Evolutionary conservation across 257 asterid species (phyloP), one percentile per base, ranked within the genome.

Genomic region (Capsicum pubescens): DNA sequence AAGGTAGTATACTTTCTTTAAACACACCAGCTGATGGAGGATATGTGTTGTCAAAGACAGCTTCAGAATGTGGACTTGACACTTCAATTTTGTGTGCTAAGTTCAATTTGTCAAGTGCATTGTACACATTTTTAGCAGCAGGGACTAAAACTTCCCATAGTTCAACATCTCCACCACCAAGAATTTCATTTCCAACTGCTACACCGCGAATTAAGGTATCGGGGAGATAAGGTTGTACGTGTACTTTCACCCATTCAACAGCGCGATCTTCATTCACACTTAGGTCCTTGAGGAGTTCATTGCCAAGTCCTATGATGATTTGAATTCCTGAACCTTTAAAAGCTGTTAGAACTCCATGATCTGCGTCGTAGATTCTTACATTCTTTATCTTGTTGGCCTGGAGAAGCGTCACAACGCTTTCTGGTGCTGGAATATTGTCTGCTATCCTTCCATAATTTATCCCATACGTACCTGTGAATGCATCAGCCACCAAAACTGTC

Each of bases 61-160:
- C 98, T 82, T 91, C 95, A 0, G 98, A 95, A 66, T 95, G 98
- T 1, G 98, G 98, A 85, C 96, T 95, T 0, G 99, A 92, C 69
- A 95, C 97, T 90, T 95, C 92, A 12, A 95, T 88, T 59, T 84
- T 74, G 17, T 84, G 54, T 0, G 92, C 46, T 0, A 95, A 86
- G 5, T 72, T 77, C 36, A 93, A 83, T 54, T 85, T 87, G 0
- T 83, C 81, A 12, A 92, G 97, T 86, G 98, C 98, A 13, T 57
- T 70, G 78, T 95, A 89, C 61, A 95, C 97, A 86, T 92, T 95
- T 67, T 84, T 89, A 42, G 90, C 97, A 0, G 98, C 98, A 0
- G 98, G 97, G 12, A 93, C 92, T 2, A 95, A 92, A 2, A 89
- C 98, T 87, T 93, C 98, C 97, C 95, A 92, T 0, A 93, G 86